Percentiles rank a stretch among this genome's conserved stretches.
phyloP scores from a whole-genome alignment of 2,329 filamentous ascomycete species.

The Monosporascus sp. region DNA sequence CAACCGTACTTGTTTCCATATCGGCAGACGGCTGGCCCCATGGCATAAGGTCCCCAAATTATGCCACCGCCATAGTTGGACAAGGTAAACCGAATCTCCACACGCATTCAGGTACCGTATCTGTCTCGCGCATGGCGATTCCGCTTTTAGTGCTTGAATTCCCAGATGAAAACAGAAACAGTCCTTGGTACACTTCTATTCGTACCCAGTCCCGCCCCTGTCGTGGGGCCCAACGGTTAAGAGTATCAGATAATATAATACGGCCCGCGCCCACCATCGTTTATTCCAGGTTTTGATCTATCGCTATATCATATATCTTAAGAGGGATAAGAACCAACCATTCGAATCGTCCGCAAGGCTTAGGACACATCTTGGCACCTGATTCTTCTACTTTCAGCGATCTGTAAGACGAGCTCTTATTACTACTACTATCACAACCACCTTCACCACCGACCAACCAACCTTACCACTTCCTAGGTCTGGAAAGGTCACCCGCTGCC shows the following conservation, averaged over 20 bases:
- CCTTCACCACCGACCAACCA: conserved; percentile 14
- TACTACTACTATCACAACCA: conserved; percentile 12
- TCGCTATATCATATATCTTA: conserved; percentile 31
- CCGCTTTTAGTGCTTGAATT: conserved; percentile 41
- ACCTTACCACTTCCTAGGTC: conserved; percentile 14
- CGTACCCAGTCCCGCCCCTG: conserved; percentile 30
- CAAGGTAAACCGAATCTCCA: conserved; percentile 38
- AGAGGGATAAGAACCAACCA: conserved; percentile 28
- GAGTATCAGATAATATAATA: conserved; percentile 46
- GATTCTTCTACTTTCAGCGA: conserved; percentile 17
- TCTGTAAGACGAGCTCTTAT: conserved; percentile 16
- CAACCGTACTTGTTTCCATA: conserved; percentile 44
- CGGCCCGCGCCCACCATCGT: conserved; percentile 32
- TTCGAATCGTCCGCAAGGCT: conserved; percentile 20
- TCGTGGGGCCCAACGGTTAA: conserved; percentile 28
- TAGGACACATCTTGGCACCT: conserved; percentile 22
- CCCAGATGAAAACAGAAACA: conserved; percentile 35
- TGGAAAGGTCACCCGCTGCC: conserved; percentile 16
- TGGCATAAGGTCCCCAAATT: conserved; percentile 57
- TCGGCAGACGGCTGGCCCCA: conserved; percentile 39
- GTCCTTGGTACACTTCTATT: conserved; percentile 35
- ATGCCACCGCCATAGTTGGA: conserved; percentile 47
- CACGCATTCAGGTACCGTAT: conserved; percentile 41
- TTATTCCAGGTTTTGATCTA: conserved; percentile 26
- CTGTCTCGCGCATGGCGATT: conserved; percentile 44